These are phyloP conservation scores for Microstegium vimineum DNA, from an alignment of 176 grass and related monocot species.

Conservation along the genomic window DNA sequence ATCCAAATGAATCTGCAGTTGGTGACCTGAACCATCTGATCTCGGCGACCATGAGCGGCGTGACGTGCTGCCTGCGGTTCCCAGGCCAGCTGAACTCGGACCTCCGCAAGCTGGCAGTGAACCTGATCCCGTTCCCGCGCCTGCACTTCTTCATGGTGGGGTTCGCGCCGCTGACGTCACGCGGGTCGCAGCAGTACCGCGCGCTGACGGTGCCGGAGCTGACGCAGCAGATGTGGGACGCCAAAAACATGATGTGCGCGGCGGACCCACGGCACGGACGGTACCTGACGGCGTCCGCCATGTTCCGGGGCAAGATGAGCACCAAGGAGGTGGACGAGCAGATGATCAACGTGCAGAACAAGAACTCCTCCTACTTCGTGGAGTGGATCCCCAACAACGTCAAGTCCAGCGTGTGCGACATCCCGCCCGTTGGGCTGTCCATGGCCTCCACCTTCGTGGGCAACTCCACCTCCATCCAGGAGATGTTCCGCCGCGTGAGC, in stretches of 20 bases:
- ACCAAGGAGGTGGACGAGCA: slow-evolving; percentile 79
- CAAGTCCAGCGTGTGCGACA: slow-evolving; percentile 80
- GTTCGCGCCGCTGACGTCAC: slow-evolving; percentile 68
- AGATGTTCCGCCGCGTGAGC: slow-evolving; percentile 85
- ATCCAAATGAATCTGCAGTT: slow-evolving; percentile 23
- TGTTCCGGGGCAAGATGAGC: slow-evolving; percentile 77
- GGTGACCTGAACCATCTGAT: slow-evolving; percentile 89
- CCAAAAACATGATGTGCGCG: slow-evolving; percentile 98
- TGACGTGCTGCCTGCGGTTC: slow-evolving; percentile 87
- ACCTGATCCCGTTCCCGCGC: slow-evolving; percentile 78
- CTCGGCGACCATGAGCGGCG: slow-evolving; percentile 83
- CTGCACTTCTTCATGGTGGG: slow-evolving; percentile 93
- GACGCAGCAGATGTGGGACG: slow-evolving; percentile 97
- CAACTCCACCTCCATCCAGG: slow-evolving; percentile 89
- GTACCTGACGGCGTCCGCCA: slow-evolving; percentile 71
- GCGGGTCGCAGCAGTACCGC: slow-evolving; percentile 77
- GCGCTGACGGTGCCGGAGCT: slow-evolving; percentile 79
- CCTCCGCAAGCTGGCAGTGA: slow-evolving; percentile 73
- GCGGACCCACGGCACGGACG: slow-evolving; percentile 82
- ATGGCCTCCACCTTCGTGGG: slow-evolving; percentile 80
- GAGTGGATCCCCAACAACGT: slow-evolving; percentile 86
- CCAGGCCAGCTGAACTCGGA: slow-evolving; percentile 90
- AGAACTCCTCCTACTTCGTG: slow-evolving; percentile 71
- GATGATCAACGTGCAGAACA: slow-evolving; percentile 84
- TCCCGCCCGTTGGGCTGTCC: slow-evolving; percentile 45